phyloP scores from a whole-genome alignment of 306 rosid genomes.

The barrel medic (Medicago truncatula) region MtrunA17r5.0-ANR NC_053048.1:34173501-34174000 shows the following conservation, averaged over 20 bases:
- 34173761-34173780: constrained; percentile 80
- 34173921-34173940: constrained; percentile 4
- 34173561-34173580: constrained; percentile 73
- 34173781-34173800: constrained; percentile 82
- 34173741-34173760: constrained; percentile 80
- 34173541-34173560: constrained; percentile 71
- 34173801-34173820: constrained; percentile 49
- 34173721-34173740: constrained; percentile 86
- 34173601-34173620: constrained; percentile 83
- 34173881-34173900: constrained; percentile 28
- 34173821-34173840: constrained; percentile 20
- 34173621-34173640: constrained; percentile 78
- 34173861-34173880: not conserved
- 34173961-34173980: constrained; percentile 10
- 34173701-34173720: constrained; percentile 95
- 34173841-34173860: constrained; percentile 17
- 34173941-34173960: not conserved
- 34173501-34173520: constrained; percentile 19
- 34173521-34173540: constrained; percentile 87
- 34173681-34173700: constrained; percentile 92
- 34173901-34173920: constrained; percentile 22
- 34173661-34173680: constrained; percentile 81
- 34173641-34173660: constrained; percentile 90
- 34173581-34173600: constrained; percentile 91
- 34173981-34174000: constrained; percentile 32